phyloP scores from a whole-genome alignment of 257 asterid species.

The Coffea canephora region DNA sequence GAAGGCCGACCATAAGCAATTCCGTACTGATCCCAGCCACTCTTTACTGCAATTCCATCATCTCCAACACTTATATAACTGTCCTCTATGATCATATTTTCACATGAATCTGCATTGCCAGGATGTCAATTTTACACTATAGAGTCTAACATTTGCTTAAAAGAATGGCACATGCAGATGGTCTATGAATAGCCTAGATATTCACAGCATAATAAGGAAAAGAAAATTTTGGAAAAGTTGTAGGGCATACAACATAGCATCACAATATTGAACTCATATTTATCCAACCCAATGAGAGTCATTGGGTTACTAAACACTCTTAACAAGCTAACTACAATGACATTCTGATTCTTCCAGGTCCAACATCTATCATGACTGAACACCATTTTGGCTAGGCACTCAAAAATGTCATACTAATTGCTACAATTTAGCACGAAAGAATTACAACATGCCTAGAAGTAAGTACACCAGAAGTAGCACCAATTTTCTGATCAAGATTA shows the following conservation, averaged over 20 bases:
- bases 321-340: too few species aligned
- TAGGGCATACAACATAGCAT: not conserved
- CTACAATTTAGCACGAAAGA: too few species aligned
- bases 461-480: not conserved
- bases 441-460: not conserved
- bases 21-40: constrained; percentile 99
- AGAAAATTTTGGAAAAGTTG: too few species aligned
- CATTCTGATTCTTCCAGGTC: too few species aligned
- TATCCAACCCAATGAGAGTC: too few species aligned
- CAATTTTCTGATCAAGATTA: not conserved
- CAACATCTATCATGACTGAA: too few species aligned
- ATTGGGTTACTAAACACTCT: too few species aligned
- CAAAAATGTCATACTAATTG: not conserved
- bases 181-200: not conserved
- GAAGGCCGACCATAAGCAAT: constrained; percentile 75
- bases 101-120: constrained; percentile 76
- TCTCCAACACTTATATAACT: constrained; percentile 96
- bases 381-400: too few species aligned
- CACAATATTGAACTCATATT: not conserved
- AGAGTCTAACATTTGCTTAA: not conserved
- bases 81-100: constrained; percentile 90
- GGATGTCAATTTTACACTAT: constrained; percentile 18
- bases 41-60: constrained; percentile 90
- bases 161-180: not conserved
- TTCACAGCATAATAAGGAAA: not conserved